Conservation (phyloP, 139 green algal genomes). For the Choricystis sp. region DNA sequence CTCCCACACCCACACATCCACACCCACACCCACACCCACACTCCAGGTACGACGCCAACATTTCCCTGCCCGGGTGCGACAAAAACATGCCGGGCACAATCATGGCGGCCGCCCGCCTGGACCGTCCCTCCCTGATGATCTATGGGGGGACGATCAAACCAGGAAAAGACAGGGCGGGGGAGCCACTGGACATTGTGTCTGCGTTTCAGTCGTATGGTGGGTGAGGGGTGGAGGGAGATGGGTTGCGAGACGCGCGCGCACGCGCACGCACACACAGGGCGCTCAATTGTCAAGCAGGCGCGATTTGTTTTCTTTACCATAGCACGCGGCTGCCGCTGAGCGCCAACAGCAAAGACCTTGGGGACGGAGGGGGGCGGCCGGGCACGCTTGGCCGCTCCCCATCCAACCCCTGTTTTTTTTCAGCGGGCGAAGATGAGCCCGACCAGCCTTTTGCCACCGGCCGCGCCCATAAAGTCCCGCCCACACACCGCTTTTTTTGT, state of each 20-base stretch:
- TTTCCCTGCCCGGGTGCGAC: conserved; percentile 83
- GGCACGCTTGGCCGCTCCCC: neutral
- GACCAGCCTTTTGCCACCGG: no score
- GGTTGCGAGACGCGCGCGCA: neutral
- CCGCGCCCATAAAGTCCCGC: no score
- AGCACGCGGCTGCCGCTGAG: neutral
- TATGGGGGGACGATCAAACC: conserved; percentile 97
- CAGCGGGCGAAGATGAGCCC: no score
- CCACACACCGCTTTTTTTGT: neutral
- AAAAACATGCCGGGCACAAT: conserved; percentile 98
- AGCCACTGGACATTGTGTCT: conserved; percentile 82
- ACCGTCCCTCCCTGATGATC: conserved; percentile 90
- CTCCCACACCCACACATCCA: no score
- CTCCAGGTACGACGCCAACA: conserved; percentile 73
- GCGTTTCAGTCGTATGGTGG: conserved; percentile 92
- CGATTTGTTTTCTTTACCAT: neutral
- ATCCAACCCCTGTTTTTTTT: no score
- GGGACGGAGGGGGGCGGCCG: no score
- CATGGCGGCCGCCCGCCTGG: conserved; percentile 92
- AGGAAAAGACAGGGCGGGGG: conserved; percentile 24
- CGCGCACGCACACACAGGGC: neutral
- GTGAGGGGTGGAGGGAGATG: conserved; percentile 6
- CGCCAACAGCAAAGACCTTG: neutral
- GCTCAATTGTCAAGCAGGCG: neutral
- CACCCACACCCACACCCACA: neutral